phyloP scores from a whole-genome alignment of 169 alveolate species.

The Theileria luwenshuni region DNA sequence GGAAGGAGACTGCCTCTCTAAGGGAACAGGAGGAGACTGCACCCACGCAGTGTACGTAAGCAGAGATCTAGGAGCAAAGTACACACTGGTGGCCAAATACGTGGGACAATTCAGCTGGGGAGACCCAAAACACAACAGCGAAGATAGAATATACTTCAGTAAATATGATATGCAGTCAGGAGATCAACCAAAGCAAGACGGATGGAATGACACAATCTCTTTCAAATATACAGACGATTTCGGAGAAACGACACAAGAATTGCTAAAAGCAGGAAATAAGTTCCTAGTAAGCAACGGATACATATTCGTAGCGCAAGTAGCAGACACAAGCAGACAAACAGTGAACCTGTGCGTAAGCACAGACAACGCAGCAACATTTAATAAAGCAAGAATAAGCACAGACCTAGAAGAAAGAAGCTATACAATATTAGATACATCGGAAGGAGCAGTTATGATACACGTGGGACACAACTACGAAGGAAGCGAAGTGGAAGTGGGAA shows the following conservation, averaged over 20 bases:
- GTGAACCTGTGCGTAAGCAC: constrained; percentile 91
- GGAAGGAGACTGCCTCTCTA: constrained; percentile 82
- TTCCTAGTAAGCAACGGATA: constrained; percentile 91
- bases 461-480: constrained; percentile 92
- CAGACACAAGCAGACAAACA: constrained; percentile 84
- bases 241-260: constrained; percentile 78
- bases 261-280: constrained; percentile 90
- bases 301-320: constrained; percentile 91
- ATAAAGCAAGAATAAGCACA: constrained; percentile 88
- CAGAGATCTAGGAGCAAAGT: constrained; percentile 85
- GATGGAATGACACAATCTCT: constrained; percentile 90
- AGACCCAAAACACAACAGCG: constrained; percentile 72
- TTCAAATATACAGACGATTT: constrained; percentile 89
- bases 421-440: constrained; percentile 95
- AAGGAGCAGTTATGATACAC: constrained; percentile 94
- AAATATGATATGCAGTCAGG: constrained; percentile 80
- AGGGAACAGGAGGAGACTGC: constrained; percentile 79
- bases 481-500: constrained; percentile 86
- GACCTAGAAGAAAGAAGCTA: constrained; percentile 91
- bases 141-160: constrained; percentile 70
- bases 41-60: constrained; percentile 85
- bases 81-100: constrained; percentile 77
- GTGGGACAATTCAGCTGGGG: constrained; percentile 94
- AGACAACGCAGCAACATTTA: constrained; percentile 83
- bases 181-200: constrained; percentile 85